phyloP scores from a whole-genome alignment of 495 filamentous ascomycete genomes.

The Pseudotulostoma volvatum region DNA sequence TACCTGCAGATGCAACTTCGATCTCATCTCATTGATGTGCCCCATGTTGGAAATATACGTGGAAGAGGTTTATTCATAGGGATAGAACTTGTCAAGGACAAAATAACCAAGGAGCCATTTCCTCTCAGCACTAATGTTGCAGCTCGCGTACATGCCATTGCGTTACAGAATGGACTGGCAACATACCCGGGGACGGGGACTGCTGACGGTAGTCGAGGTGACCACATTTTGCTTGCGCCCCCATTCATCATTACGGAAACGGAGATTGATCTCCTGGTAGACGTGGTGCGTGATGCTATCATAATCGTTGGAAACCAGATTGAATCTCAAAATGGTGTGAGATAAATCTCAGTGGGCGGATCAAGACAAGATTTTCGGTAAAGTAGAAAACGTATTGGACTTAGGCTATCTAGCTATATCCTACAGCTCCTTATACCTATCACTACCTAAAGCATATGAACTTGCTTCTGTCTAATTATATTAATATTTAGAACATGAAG shows the following conservation, averaged over 20 bases:
- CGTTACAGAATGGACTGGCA: conserved; percentile 35
- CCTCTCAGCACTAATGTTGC: conserved; percentile 6
- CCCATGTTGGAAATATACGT: conserved; percentile 47
- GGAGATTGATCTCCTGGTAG: conserved; percentile 32
- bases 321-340: too few relatives aligned
- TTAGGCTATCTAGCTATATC: too few relatives aligned
- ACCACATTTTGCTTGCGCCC: conserved; percentile 65
- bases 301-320: too few relatives aligned
- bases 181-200: conserved; percentile 57
- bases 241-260: conserved; percentile 46
- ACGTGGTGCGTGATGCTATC: too few relatives aligned
- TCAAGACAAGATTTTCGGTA: too few relatives aligned
- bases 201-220: conserved; percentile 48
- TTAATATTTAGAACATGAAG: too few relatives aligned
- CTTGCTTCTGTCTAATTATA: too few relatives aligned
- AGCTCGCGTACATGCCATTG: conserved; percentile 26
- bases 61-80: conserved; percentile 49
- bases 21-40: conserved; percentile 26
- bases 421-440: too few relatives aligned
- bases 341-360: too few relatives aligned
- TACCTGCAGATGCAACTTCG: conserved; percentile 31
- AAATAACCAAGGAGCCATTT: conserved; percentile 32
- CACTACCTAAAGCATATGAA: too few relatives aligned
- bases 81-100: conserved; percentile 40
- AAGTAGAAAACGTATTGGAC: too few relatives aligned